Evolutionary conservation across 2,329 filamentous ascomycete genomes (phyloP).

Genomic region (Fusarium poae): DNA sequence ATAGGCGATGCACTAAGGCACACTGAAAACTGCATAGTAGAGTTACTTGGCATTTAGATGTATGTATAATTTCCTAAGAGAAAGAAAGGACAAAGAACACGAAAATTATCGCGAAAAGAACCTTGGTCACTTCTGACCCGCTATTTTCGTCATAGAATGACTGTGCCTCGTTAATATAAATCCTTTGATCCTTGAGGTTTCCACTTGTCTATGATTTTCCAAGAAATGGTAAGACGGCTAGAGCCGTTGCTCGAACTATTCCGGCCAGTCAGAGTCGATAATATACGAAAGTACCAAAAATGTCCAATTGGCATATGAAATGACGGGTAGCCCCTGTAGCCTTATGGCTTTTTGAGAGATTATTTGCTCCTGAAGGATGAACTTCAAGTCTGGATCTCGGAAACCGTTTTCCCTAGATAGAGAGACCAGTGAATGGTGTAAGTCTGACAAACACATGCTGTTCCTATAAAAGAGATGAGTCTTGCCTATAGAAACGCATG

Average conservation of each 20-base stretch:
- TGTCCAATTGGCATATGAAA: background rate
- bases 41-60: no score
- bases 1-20: no score
- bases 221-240: background rate
- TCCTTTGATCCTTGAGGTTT: background rate
- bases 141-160: background rate
- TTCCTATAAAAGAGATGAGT: background rate
- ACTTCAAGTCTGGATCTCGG: background rate
- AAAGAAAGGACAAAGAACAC: background rate
- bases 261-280: background rate
- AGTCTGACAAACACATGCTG: background rate
- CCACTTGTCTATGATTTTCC: background rate
- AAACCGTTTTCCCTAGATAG: background rate
- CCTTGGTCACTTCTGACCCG: background rate
- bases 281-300: background rate
- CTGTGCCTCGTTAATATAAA: background rate
- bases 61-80: no score
- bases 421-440: no score
- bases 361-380: background rate
- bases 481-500: background rate
- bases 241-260: background rate
- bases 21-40: no score
- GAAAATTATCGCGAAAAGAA: background rate
- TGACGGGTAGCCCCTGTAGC: background rate
- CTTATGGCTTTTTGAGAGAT: background rate